Percentiles rank a stretch among this genome's conserved stretches.
Conservation (phyloP, 352 stramenopile species). For the Globisporangium heterothallicum region DNA sequence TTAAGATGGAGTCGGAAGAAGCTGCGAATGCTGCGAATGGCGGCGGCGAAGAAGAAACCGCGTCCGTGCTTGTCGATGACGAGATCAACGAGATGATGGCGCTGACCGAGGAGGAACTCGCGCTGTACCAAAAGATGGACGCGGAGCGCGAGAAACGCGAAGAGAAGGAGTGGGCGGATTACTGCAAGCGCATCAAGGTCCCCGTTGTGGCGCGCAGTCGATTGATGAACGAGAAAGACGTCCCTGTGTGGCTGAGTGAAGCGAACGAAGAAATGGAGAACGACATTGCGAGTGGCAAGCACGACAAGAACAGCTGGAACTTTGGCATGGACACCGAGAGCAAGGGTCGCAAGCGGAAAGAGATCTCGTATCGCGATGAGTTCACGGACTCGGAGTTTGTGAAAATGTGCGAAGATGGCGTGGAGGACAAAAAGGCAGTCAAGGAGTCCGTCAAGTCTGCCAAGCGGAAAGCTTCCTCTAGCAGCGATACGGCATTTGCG, state of each 20-base stretch:
- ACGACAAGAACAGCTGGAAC: slow-evolving; percentile 57
- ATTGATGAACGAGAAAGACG: slow-evolving; percentile 71
- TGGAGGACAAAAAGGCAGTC: slow-evolving; percentile 40
- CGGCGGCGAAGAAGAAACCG: slow-evolving; percentile 55
- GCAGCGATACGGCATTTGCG: slow-evolving; percentile 18
- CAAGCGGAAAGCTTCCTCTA: neutral
- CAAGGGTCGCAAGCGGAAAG: slow-evolving; percentile 68
- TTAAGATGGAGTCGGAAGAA: slow-evolving; percentile 87
- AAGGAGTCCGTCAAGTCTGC: neutral
- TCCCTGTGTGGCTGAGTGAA: slow-evolving; percentile 68
- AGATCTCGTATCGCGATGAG: slow-evolving; percentile 83
- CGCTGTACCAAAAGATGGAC: slow-evolving; percentile 74
- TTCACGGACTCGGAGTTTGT: slow-evolving; percentile 86
- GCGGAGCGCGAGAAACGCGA: slow-evolving; percentile 55
- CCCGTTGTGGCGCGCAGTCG: slow-evolving; percentile 37
- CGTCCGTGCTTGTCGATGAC: slow-evolving; percentile 70
- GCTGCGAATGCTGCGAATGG: slow-evolving; percentile 48
- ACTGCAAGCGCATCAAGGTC: slow-evolving; percentile 57
- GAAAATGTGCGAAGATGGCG: slow-evolving; percentile 83
- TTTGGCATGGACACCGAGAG: slow-evolving; percentile 42
- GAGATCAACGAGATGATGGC: slow-evolving; percentile 90
- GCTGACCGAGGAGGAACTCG: slow-evolving; percentile 78
- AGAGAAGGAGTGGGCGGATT: slow-evolving; percentile 56
- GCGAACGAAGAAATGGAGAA: slow-evolving; percentile 59
- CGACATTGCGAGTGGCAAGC: slow-evolving; percentile 43